A percentile compares a stretch with the other conserved stretches of the same genome.
Conservation (phyloP, 495 filamentous ascomycete genomes). For the Daldinia loculata region DNA sequence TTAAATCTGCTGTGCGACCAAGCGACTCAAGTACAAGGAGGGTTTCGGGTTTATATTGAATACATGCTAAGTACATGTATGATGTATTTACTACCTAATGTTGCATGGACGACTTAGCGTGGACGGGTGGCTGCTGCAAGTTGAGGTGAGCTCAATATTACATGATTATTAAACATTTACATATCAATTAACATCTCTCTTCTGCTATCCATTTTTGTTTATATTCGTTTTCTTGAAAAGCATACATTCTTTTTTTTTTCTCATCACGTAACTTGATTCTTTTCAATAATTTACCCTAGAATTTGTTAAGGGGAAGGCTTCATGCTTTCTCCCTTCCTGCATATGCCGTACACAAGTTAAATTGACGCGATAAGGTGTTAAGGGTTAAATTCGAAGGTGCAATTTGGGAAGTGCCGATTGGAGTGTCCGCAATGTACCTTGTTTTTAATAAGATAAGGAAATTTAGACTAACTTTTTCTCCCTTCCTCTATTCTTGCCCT, state of each 20-base stretch:
- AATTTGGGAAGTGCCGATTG: conserved; percentile 24
- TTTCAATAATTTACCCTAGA: background rate
- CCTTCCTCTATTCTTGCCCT: conserved; percentile 3
- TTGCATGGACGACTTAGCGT: background rate
- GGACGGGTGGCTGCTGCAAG: conserved; percentile 21
- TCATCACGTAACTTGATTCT: background rate
- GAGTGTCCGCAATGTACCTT: background rate
- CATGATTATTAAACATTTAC: background rate
- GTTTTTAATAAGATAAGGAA: conserved; percentile 1
- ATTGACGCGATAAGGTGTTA: conserved; percentile 26
- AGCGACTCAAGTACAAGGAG: background rate
- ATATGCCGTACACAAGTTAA: conserved; percentile 13
- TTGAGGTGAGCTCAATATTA: conserved; percentile 1
- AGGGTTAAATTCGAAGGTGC: conserved; percentile 10
- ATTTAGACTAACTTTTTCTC: background rate
- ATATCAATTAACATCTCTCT: background rate
- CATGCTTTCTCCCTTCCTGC: conserved; percentile 8
- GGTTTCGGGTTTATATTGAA: too few species aligned
- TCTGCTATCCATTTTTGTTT: background rate
- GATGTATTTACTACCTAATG: background rate
- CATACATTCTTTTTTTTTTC: background rate
- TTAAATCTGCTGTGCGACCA: background rate
- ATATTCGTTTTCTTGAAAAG: background rate
- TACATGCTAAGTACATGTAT: too few species aligned
- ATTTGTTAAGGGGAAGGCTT: conserved; percentile 15